Evolutionary conservation across 2,329 filamentous ascomycete species (phyloP).

Genomic region (Berkeleyomyces rouxiae): DNA sequence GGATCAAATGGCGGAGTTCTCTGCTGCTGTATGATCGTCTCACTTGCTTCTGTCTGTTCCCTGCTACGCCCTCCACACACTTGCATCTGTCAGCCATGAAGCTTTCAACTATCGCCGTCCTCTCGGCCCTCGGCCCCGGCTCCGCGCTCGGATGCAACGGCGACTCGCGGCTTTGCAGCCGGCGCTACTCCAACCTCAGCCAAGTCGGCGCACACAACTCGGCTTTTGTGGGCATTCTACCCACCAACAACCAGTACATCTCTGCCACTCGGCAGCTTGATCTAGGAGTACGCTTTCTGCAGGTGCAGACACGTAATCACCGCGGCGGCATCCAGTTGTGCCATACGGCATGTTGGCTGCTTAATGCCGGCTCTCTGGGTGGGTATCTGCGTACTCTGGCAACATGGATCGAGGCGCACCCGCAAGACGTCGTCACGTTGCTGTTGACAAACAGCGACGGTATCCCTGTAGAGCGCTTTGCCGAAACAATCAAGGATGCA

Average conservation of each 20-base stretch:
- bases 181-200: constrained; percentile 42
- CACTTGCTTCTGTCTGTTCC: no score
- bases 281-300: constrained; percentile 45
- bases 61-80: no score
- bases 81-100: not conserved
- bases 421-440: constrained; percentile 44
- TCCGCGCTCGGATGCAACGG: constrained; percentile 36
- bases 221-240: constrained; percentile 40
- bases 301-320: constrained; percentile 44
- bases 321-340: constrained; percentile 40
- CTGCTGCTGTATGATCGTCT: no score
- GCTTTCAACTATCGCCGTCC: not conserved
- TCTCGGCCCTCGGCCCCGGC: not conserved
- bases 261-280: constrained; percentile 40
- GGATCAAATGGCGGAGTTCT: no score
- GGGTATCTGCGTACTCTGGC: constrained; percentile 40
- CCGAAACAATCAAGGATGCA: constrained; percentile 34
- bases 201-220: constrained; percentile 49
- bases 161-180: constrained; percentile 35
- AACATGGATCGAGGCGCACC: constrained; percentile 40
- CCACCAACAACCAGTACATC: constrained; percentile 43
- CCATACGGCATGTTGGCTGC: constrained; percentile 44
- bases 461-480: constrained; percentile 39
- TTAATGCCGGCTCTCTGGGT: constrained; percentile 40
- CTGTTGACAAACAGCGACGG: constrained; percentile 45